Evolutionary conservation across 352 stramenopile species (phyloP).

Genomic region (Globisporangium carolinianum): DNA sequence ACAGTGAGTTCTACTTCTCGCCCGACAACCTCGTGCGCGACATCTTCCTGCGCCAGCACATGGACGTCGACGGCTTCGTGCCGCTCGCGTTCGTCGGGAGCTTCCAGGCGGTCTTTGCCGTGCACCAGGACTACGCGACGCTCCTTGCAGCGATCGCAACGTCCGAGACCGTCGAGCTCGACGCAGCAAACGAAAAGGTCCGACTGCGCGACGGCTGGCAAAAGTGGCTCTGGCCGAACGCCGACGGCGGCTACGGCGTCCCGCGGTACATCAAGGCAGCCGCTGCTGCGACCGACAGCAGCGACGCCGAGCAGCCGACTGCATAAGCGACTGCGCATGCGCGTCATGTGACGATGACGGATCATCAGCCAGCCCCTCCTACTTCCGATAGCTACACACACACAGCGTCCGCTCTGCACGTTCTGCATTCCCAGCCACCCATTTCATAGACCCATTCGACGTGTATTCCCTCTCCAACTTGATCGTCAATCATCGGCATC

Average conservation of each 20-base stretch:
- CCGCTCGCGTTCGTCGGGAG: slow-evolving; percentile 85
- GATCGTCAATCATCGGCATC: no score
- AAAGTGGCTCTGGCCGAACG: slow-evolving; percentile 87
- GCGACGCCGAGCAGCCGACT: slow-evolving; percentile 18
- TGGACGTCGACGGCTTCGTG: slow-evolving; percentile 86
- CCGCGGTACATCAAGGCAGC: slow-evolving; percentile 83
- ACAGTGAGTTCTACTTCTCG: slow-evolving; percentile 84
- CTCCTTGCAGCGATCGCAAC: slow-evolving; percentile 66
- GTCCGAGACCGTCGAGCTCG: slow-evolving; percentile 66
- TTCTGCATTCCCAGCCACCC: no score
- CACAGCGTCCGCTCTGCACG: no score
- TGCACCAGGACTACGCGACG: slow-evolving; percentile 81
- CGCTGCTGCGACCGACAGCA: slow-evolving; percentile 17
- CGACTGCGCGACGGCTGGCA: slow-evolving; percentile 80
- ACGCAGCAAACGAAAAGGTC: slow-evolving; percentile 88
- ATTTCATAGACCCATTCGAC: not conserved
- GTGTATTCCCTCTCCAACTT: no score
- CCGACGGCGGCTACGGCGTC: slow-evolving; percentile 79
- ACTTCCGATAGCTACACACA: no score
- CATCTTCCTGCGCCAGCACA: slow-evolving; percentile 81
- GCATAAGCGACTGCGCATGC: slow-evolving; percentile 1
- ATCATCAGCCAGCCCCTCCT: no score
- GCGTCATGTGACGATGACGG: not conserved
- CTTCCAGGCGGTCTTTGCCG: slow-evolving; percentile 83
- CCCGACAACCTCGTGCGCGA: slow-evolving; percentile 79